phyloP scores from a whole-genome alignment of 164 flowering plant species.

The Annona squamosa region DNA sequence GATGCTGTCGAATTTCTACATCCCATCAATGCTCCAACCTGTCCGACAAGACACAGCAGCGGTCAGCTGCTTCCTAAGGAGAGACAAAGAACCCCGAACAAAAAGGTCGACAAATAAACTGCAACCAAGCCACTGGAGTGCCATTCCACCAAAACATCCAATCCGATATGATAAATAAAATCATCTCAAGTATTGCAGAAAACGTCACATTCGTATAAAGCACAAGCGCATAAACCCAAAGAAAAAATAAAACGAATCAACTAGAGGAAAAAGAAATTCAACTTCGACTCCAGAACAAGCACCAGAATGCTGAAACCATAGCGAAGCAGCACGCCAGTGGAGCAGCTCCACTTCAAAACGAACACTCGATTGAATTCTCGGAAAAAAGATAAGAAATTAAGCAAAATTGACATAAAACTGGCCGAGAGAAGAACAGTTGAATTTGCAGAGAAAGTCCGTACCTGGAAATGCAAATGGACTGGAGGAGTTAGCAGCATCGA shows the following conservation, averaged over 20 bases:
- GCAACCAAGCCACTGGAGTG: neutral
- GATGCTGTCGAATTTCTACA: neutral
- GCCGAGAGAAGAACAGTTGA: neutral
- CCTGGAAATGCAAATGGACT: slow-evolving; percentile 1
- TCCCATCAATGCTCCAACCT: neutral
- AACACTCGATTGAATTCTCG: neutral
- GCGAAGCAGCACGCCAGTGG: neutral
- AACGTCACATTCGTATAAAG: neutral
- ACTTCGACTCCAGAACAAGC: neutral
- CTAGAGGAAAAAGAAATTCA: neutral
- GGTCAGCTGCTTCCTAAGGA: neutral
- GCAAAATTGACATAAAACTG: neutral
- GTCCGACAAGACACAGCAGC: neutral
- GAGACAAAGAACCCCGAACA: neutral
- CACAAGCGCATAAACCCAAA: neutral
- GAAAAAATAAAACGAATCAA: neutral
- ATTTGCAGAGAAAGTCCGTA: neutral
- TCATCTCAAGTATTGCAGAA: neutral
- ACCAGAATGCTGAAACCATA: neutral
- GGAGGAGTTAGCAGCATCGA: neutral
- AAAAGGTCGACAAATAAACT: neutral
- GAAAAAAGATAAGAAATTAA: neutral
- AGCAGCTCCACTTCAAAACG: neutral
- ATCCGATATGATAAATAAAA: neutral
- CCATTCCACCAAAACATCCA: neutral